Percentiles rank a stretch among this genome's conserved stretches.
Evolutionary conservation across 345 rosid genomes (phyloP).

Genomic region (Populus tremula): DNA sequence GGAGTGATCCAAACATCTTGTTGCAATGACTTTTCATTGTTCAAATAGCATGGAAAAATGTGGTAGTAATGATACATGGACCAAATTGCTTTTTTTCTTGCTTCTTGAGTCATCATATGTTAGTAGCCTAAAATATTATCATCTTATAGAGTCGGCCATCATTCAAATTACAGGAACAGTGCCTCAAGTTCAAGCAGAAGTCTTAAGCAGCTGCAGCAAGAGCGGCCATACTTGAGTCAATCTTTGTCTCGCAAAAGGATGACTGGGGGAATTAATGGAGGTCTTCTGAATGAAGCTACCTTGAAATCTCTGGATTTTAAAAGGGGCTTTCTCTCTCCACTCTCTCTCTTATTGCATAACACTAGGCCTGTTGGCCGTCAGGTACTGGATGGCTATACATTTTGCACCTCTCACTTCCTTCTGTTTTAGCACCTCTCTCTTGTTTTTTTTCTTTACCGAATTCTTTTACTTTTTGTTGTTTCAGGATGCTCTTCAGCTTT

Average conservation of each 20-base stretch:
- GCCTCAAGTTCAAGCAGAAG: constrained; percentile 41
- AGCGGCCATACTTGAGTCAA: constrained; percentile 53
- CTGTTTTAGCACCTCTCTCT: neutral
- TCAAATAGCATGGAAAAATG: neutral
- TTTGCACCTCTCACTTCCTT: neutral
- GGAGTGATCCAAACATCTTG: neutral
- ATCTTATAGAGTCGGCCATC: constrained; percentile 18
- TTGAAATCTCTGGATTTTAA: constrained; percentile 67
- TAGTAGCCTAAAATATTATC: neutral
- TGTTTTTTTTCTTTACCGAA: neutral
- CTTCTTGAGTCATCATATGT: neutral
- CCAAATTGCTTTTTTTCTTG: neutral
- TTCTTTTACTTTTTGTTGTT: constrained; percentile 25
- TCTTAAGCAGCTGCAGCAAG: constrained; percentile 55
- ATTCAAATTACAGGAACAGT: constrained; percentile 46
- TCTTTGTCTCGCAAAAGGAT: constrained; percentile 75
- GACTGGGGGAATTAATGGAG: constrained; percentile 87
- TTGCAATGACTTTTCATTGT: neutral
- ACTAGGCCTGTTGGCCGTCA: constrained; percentile 87
- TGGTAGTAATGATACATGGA: neutral
- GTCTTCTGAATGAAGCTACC: constrained; percentile 68
- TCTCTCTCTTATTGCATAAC: constrained; percentile 76
- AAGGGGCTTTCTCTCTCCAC: constrained; percentile 70
- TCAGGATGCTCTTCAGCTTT: constrained; percentile 80
- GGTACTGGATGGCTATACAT: constrained; percentile 42